These are phyloP conservation scores for Cornus florida DNA, from an alignment of 148 eudicot species.

Conservation along the genomic window DNA sequence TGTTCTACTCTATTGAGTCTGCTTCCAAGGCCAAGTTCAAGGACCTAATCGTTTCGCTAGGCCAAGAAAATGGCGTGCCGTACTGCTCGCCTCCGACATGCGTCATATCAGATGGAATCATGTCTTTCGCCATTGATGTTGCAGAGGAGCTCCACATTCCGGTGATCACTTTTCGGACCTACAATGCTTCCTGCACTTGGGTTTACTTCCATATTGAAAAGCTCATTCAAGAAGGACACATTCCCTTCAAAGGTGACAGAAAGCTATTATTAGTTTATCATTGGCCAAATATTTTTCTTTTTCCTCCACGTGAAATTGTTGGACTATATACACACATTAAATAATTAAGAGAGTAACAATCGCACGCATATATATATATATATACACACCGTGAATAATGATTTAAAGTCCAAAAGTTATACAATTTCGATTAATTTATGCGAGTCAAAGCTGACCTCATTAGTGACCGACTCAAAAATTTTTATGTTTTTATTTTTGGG, in stretches of 20 bases:
- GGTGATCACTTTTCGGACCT: slow-evolving; percentile 22
- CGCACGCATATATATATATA: too few relatives aligned
- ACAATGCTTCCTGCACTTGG: slow-evolving; percentile 24
- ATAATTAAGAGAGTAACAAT: too few relatives aligned
- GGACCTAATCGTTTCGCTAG: slow-evolving; percentile 8
- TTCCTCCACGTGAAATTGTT: too few relatives aligned
- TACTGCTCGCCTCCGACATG: slow-evolving; percentile 6
- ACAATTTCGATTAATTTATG: too few relatives aligned
- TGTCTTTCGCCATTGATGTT: slow-evolving; percentile 29
- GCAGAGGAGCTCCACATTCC: slow-evolving; percentile 20
- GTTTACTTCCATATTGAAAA: slow-evolving; percentile 12
- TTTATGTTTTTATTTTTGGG: too few relatives aligned
- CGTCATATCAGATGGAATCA: slow-evolving; percentile 17
- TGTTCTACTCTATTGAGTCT: background rate
- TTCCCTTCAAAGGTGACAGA: slow-evolving; percentile 17
- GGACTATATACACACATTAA: too few relatives aligned
- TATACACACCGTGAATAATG: too few relatives aligned
- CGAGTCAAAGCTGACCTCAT: too few relatives aligned
- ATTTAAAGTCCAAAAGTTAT: too few relatives aligned
- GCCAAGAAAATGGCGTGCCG: background rate
- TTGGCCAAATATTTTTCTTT: too few relatives aligned
- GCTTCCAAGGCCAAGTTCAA: slow-evolving; percentile 5
- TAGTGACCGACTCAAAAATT: too few relatives aligned
- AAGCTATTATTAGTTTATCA: too few relatives aligned
- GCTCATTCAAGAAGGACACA: slow-evolving; percentile 16